Conservation (phyloP, 2,329 filamentous ascomycete genomes). For the Madurella mycetomatis region DNA sequence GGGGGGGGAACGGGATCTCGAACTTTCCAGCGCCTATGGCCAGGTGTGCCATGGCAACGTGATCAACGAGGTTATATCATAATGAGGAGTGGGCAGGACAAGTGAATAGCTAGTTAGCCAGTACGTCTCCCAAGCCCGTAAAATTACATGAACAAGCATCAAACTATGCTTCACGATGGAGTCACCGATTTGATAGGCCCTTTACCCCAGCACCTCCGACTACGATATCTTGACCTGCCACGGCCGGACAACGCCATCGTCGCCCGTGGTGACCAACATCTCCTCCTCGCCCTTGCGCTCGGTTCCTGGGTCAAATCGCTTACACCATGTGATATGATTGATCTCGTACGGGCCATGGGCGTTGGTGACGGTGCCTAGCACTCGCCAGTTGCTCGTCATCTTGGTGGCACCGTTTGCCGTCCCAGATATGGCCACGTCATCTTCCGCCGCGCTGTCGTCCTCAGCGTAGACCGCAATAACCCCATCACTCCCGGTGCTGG, state of each 20-base stretch:
- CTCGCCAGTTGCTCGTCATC: constrained; percentile 56
- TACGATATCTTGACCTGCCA: constrained; percentile 53
- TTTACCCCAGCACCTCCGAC: no score
- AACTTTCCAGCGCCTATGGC: no score
- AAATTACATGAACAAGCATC: no score
- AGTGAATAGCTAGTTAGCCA: no score
- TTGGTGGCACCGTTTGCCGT: background rate
- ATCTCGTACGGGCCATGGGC: constrained; percentile 91
- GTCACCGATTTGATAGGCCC: no score
- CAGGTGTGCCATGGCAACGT: no score
- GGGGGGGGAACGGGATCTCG: no score
- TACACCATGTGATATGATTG: constrained; percentile 88
- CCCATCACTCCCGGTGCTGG: constrained; percentile 87
- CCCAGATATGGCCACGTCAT: constrained; percentile 27
- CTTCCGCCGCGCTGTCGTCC: constrained; percentile 24
- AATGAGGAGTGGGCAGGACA: no score
- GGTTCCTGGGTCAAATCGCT: constrained; percentile 62
- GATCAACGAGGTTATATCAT: no score
- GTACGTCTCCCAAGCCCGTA: no score
- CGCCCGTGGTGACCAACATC: constrained; percentile 84
- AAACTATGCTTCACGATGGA: no score
- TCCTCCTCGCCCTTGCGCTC: constrained; percentile 62
- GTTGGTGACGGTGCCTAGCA: constrained; percentile 64
- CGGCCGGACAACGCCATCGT: constrained; percentile 81
- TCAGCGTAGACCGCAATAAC: constrained; percentile 76